Conservation (phyloP, 768 basidiomycete genomes). For the Leccinum olivaceopallidum region DNA sequence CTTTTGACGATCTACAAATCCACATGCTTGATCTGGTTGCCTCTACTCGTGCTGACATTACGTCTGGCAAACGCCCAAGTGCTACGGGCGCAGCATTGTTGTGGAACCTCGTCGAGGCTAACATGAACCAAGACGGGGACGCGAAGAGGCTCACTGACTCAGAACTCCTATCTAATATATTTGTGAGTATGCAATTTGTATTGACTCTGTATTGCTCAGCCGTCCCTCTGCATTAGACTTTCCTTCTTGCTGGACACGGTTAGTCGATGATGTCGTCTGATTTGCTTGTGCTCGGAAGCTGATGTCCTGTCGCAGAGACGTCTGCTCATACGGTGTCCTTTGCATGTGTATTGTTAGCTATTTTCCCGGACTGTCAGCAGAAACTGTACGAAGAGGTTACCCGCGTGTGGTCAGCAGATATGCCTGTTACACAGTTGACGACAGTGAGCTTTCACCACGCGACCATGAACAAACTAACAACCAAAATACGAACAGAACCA, state of each 20-base stretch:
- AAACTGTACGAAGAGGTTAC: conserved; percentile 44
- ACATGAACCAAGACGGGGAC: conserved; percentile 38
- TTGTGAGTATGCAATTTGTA: conserved; percentile 34
- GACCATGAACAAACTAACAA: neutral
- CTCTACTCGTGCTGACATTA: too few species aligned
- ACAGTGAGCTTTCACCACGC: conserved; percentile 28
- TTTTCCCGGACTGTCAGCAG: conserved; percentile 50
- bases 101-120: conserved; percentile 48
- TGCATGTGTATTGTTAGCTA: conserved; percentile 44
- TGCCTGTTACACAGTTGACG: conserved; percentile 23
- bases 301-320: conserved; percentile 40
- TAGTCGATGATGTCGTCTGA: neutral
- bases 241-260: conserved; percentile 54
- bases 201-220: neutral
- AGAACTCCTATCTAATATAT: conserved; percentile 49
- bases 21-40: too few species aligned
- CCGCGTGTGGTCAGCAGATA: conserved; percentile 40
- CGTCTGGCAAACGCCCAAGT: too few species aligned
- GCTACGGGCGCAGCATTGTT: conserved; percentile 39
- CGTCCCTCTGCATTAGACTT: conserved; percentile 31
- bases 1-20: too few species aligned
- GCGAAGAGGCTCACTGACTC: conserved; percentile 40
- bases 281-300: neutral
- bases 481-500: conserved; percentile 33
- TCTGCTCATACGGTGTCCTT: conserved; percentile 47